These are phyloP conservation scores for Solanum pimpinellifolium DNA, from an alignment of 257 asterid genomes.

Conservation along the genomic window DNA sequence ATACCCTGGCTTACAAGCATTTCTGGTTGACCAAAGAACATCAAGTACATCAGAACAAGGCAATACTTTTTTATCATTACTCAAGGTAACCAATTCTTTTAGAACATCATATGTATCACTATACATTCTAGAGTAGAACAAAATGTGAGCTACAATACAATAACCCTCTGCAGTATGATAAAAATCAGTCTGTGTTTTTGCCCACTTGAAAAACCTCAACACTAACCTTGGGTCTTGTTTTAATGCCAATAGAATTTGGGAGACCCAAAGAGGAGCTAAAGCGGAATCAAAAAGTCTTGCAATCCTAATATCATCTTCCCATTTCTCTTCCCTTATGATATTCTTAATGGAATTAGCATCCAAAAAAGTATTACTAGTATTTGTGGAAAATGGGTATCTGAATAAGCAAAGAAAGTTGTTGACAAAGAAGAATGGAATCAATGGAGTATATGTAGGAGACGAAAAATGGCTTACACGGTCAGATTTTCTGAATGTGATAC, in stretches of 20 bases:
- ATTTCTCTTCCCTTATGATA: conserved; percentile 43
- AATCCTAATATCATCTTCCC: conserved; percentile 55
- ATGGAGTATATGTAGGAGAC: neutral
- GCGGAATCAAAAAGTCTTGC: conserved; percentile 29
- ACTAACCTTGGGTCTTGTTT: conserved; percentile 69
- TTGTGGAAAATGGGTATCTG: conserved; percentile 29
- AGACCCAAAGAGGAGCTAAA: conserved; percentile 52
- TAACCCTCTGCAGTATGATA: conserved; percentile 49
- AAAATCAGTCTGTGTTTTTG: conserved; percentile 34
- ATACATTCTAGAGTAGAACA: conserved; percentile 74
- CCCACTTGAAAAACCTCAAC: conserved; percentile 65
- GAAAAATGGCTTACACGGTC: conserved; percentile 24
- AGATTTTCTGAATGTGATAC: conserved; percentile 30
- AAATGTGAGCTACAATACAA: conserved; percentile 68
- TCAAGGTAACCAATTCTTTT: conserved; percentile 34
- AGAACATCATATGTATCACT: conserved; percentile 44
- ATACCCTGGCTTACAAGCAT: conserved; percentile 48
- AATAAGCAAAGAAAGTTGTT: conserved; percentile 15
- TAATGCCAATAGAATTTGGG: conserved; percentile 37
- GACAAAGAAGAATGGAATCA: conserved; percentile 16
- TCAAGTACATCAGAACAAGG: conserved; percentile 34
- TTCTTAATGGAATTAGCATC: conserved; percentile 21
- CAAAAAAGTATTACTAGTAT: neutral
- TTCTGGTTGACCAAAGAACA: conserved; percentile 63
- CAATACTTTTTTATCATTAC: conserved; percentile 6